These are phyloP conservation scores for Tolypocladium ovalisporum DNA, from an alignment of 2,329 filamentous ascomycete genomes.

Conservation along the genomic window DNA sequence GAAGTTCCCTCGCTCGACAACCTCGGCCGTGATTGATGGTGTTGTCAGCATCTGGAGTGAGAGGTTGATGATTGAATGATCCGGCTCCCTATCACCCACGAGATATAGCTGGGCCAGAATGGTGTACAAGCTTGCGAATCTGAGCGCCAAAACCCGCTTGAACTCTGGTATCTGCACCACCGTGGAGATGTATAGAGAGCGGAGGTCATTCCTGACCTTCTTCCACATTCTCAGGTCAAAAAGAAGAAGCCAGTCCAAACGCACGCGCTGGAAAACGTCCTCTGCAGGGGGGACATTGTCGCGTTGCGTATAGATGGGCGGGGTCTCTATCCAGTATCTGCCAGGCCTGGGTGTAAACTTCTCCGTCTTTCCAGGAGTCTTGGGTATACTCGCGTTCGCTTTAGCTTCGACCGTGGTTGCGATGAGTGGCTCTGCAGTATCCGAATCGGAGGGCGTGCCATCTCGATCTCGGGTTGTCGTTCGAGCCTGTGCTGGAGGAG, in stretches of 20 bases:
- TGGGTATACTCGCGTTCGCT: constrained; percentile 63
- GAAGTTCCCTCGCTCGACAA: constrained; percentile 92
- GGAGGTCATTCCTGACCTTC: constrained; percentile 78
- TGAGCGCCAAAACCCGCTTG: constrained; percentile 82
- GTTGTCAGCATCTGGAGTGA: constrained; percentile 95
- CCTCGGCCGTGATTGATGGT: constrained; percentile 89
- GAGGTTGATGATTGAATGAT: constrained; percentile 97
- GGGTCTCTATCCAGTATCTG: constrained; percentile 78
- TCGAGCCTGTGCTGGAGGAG: constrained; percentile 44
- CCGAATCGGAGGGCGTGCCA: constrained; percentile 61
- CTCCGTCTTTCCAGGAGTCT: constrained; percentile 56
- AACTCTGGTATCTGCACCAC: constrained; percentile 93
- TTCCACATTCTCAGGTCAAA: constrained; percentile 98
- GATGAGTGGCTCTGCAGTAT: constrained; percentile 54
- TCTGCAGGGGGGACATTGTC: constrained; percentile 62
- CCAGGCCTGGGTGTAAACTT: constrained; percentile 50
- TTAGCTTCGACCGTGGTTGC: constrained; percentile 51
- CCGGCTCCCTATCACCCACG: constrained; percentile 89
- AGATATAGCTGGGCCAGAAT: constrained; percentile 88
- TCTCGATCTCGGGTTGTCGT: constrained; percentile 40
- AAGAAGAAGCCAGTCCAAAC: constrained; percentile 86
- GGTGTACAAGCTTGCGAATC: constrained; percentile 94
- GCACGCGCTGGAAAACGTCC: constrained; percentile 78
- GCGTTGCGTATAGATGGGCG: constrained; percentile 53
- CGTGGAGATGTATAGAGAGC: constrained; percentile 91